These are phyloP conservation scores for Coleophoma eucalyptorum DNA, from an alignment of 2,329 filamentous ascomycete species.

Conservation along the genomic window DNA sequence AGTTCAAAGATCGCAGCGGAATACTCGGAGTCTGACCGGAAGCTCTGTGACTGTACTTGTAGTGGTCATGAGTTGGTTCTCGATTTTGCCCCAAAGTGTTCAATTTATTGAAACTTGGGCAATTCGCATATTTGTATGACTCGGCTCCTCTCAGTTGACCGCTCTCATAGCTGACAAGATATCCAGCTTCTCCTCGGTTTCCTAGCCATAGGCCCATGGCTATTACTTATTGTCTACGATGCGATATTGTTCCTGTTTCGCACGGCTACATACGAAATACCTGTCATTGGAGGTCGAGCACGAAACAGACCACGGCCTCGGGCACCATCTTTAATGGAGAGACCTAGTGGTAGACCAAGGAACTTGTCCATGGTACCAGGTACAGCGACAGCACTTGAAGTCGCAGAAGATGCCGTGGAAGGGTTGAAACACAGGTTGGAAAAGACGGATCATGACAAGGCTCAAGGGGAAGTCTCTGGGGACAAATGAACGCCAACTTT, in stretches of 20 bases:
- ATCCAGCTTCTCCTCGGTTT: constrained; percentile 55
- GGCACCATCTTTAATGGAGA: constrained; percentile 56
- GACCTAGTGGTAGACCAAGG: constrained; percentile 43
- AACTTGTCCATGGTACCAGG: constrained; percentile 18
- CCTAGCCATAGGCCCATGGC: constrained; percentile 60
- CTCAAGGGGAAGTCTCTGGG: constrained; percentile 10
- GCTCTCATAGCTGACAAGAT: not conserved
- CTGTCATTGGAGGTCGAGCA: constrained; percentile 56
- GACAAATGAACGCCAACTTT: constrained; percentile 14
- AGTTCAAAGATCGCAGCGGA: no score
- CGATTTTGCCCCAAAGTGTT: constrained; percentile 57
- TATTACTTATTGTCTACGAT: constrained; percentile 59
- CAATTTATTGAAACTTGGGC: constrained; percentile 58
- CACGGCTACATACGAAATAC: constrained; percentile 52
- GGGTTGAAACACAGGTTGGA: constrained; percentile 14
- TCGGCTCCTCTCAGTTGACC: no score
- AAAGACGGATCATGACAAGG: constrained; percentile 10
- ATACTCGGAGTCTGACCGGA: no score
- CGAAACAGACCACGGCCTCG: constrained; percentile 54
- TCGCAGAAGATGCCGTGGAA: constrained; percentile 26
- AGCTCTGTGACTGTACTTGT: no score
- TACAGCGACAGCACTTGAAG: constrained; percentile 4
- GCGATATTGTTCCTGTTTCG: constrained; percentile 58
- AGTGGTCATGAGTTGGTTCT: constrained; percentile 56
- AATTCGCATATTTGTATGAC: constrained; percentile 56